phyloP scores from a whole-genome alignment of 2,329 filamentous ascomycete genomes.

The Venturia nashicola region DNA sequence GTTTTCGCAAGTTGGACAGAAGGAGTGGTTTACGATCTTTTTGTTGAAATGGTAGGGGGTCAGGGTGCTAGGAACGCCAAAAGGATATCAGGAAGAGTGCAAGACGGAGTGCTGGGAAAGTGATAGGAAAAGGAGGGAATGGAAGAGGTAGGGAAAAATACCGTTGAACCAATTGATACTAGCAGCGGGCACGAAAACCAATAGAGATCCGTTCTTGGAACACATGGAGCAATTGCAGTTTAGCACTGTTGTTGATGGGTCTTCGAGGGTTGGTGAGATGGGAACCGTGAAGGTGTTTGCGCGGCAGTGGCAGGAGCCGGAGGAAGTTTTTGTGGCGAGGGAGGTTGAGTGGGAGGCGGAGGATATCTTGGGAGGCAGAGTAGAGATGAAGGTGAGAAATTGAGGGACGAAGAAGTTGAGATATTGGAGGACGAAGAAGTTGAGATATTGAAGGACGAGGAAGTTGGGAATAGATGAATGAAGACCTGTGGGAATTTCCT shows the following conservation, averaged over 20 bases:
- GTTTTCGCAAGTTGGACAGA: conserved; percentile 21
- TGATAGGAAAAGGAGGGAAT: background rate
- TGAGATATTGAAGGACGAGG: too few species aligned
- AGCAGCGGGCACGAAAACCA: conserved; percentile 1
- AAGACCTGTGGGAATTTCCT: background rate
- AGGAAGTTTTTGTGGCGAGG: conserved; percentile 6
- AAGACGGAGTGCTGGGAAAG: background rate
- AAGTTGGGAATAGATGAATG: background rate
- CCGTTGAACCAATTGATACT: conserved; percentile 6
- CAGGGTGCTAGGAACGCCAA: background rate
- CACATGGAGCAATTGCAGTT: conserved; percentile 12
- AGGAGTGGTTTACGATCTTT: conserved; percentile 17
- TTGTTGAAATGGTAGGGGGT: conserved; percentile 19
- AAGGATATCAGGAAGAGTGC: background rate
- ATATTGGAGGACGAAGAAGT: too few species aligned
- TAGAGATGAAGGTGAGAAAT: too few species aligned
- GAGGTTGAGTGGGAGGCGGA: background rate
- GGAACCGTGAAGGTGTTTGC: conserved; percentile 9
- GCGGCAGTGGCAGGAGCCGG: conserved; percentile 10
- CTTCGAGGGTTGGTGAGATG: conserved; percentile 5
- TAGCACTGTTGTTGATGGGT: background rate
- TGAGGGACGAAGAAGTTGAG: too few species aligned
- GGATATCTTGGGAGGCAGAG: background rate
- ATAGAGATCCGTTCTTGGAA: conserved; percentile 8
- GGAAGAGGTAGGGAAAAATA: background rate